These are phyloP conservation scores for Eruca vesicaria DNA, from an alignment of 441 rosid genomes.

Conservation along the genomic window DNA sequence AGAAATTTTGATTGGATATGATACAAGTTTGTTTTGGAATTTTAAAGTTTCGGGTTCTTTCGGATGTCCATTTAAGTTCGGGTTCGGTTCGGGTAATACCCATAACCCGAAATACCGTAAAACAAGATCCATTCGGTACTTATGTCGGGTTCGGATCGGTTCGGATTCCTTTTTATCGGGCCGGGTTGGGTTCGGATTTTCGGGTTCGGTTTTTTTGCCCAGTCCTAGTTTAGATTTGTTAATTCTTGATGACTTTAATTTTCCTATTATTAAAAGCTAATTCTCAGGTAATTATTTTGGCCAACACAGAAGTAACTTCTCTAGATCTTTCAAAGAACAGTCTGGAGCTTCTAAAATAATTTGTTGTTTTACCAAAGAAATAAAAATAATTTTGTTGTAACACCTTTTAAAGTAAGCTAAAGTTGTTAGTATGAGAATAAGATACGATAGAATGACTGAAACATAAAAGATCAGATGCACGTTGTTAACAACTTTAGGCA, in stretches of 20 bases:
- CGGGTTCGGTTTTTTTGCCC: too few species aligned
- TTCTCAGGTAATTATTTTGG: background rate
- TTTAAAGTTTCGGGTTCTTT: too few species aligned
- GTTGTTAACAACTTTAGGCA: background rate
- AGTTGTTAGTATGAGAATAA: background rate
- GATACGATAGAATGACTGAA: background rate
- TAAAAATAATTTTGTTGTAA: background rate
- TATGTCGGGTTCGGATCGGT: too few species aligned
- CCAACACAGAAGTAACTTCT: background rate
- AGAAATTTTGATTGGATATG: too few species aligned
- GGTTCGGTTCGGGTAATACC: too few species aligned
- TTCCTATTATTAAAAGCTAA: background rate
- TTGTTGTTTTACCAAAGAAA: too few species aligned
- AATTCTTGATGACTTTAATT: background rate
- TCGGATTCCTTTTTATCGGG: too few species aligned
- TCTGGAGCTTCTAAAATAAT: background rate
- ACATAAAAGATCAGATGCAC: background rate
- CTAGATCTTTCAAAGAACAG: background rate
- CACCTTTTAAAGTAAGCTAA: background rate
- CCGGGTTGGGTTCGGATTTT: too few species aligned
- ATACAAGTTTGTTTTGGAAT: too few species aligned
- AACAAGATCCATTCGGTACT: too few species aligned
- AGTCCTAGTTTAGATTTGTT: background rate
- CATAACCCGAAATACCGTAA: too few species aligned
- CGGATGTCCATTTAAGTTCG: too few species aligned